Evolutionary conservation across 306 rosid genomes (phyloP).

Genomic region (Acmispon strigosus): DNA sequence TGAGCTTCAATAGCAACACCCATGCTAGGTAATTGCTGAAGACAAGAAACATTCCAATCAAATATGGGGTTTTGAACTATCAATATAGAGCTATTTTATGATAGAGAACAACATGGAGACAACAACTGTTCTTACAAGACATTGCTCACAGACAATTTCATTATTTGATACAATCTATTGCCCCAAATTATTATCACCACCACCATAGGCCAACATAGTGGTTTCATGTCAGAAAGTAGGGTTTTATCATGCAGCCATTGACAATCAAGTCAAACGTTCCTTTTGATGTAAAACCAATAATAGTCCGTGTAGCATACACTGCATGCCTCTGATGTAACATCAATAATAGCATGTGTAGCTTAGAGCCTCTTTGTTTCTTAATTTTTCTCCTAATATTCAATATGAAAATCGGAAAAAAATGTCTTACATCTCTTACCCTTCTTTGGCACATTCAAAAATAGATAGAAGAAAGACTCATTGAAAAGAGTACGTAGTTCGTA

Average conservation of each 20-base stretch:
- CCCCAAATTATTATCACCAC: not conserved
- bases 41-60: not conserved
- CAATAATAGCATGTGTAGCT: too few relatives aligned
- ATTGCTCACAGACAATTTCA: not conserved
- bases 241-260: not conserved
- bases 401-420: too few relatives aligned
- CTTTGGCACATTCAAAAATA: too few relatives aligned
- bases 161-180: not conserved
- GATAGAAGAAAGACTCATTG: too few relatives aligned
- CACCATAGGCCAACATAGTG: not conserved
- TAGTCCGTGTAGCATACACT: not conserved
- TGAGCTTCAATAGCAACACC: not conserved
- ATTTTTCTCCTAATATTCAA: too few relatives aligned
- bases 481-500: too few relatives aligned
- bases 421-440: too few relatives aligned
- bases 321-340: too few relatives aligned
- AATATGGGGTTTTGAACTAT: not conserved
- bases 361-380: too few relatives aligned
- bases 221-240: not conserved
- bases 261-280: not conserved
- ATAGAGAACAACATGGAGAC: not conserved
- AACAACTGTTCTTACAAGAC: not conserved
- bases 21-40: not conserved
- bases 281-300: not conserved
- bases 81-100: not conserved